Conservation (phyloP, 768 basidiomycete species). For the Trichaptum fuscoviolaceum region DNA sequence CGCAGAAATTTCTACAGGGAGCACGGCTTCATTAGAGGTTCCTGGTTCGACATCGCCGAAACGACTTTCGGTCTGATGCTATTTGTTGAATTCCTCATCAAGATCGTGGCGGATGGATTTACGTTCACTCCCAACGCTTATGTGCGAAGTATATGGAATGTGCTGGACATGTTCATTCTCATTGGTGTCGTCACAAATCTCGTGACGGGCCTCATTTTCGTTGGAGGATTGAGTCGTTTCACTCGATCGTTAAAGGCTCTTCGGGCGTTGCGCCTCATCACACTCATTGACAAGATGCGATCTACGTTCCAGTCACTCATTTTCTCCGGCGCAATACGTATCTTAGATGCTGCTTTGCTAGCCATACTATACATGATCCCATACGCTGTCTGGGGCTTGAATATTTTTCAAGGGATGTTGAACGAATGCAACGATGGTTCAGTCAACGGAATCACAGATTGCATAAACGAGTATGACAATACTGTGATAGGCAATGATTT, state of each 20-base stretch:
- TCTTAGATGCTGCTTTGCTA: conserved; percentile 84
- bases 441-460: conserved; percentile 52
- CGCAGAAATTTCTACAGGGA: conserved; percentile 62
- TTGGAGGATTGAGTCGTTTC: conserved; percentile 75
- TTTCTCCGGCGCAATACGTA: conserved; percentile 77
- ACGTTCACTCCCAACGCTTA: conserved; percentile 90
- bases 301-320: conserved; percentile 83
- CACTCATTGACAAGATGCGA: conserved; percentile 80
- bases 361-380: conserved; percentile 91
- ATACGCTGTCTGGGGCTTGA: conserved; percentile 90
- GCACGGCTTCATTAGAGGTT: conserved; percentile 54
- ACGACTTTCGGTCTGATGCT: conserved; percentile 63
- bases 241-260: conserved; percentile 85
- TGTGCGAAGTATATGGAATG: conserved; percentile 86
- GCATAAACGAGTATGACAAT: conserved; percentile 68
- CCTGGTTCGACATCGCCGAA: conserved; percentile 90
- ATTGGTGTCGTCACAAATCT: conserved; percentile 71
- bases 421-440: conserved; percentile 75
- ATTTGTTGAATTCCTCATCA: conserved; percentile 81
- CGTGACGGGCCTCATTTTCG: conserved; percentile 62
- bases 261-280: conserved; percentile 84
- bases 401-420: conserved; percentile 84
- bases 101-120: conserved; percentile 89
- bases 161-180: conserved; percentile 85
- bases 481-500: conserved; percentile 54